phyloP scores from a whole-genome alignment of 176 grass and related monocot species.

The Phyllostachys edulis region DNA sequence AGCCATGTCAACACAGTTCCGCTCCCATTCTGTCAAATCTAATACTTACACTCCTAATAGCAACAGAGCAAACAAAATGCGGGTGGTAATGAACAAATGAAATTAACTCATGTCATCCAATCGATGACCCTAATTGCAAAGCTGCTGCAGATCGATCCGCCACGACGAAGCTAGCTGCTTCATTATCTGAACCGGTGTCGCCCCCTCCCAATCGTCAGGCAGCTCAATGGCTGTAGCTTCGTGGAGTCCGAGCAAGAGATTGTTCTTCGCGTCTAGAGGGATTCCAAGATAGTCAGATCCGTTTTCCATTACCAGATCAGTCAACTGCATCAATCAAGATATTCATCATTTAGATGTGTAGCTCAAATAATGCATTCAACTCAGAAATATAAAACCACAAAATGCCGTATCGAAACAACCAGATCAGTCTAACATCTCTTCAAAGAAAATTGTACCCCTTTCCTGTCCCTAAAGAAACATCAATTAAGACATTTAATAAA shows the following conservation, averaged over 20 bases:
- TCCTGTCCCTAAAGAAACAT: neutral
- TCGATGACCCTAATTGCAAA: slow-evolving; percentile 53
- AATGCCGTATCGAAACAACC: slow-evolving; percentile 2
- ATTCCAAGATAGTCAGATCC: slow-evolving; percentile 73
- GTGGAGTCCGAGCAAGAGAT: slow-evolving; percentile 72
- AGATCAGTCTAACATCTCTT: neutral
- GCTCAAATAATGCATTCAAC: slow-evolving; percentile 15
- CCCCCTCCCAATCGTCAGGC: slow-evolving; percentile 84
- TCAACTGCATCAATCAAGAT: slow-evolving; percentile 54
- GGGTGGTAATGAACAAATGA: slow-evolving; percentile 48
- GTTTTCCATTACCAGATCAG: slow-evolving; percentile 81
- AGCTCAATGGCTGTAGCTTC: slow-evolving; percentile 61
- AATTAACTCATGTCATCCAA: slow-evolving; percentile 48
- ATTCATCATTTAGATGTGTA: slow-evolving; percentile 3
- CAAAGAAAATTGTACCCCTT: neutral
- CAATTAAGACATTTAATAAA: neutral
- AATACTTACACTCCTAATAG: slow-evolving; percentile 39
- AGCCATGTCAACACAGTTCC: slow-evolving; percentile 36
- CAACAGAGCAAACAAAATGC: slow-evolving; percentile 33
- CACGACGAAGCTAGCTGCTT: slow-evolving; percentile 88
- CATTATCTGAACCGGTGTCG: slow-evolving; percentile 83
- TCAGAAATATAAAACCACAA: slow-evolving; percentile 6
- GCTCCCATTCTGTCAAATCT: slow-evolving; percentile 40
- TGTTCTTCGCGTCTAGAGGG: slow-evolving; percentile 57
- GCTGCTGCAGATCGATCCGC: slow-evolving; percentile 80